A percentile compares a stretch with the other conserved stretches of the same genome.
These are phyloP conservation scores for Pleomassaria siparia DNA, from an alignment of 2,329 filamentous ascomycete genomes.

Conservation along the genomic window DNA sequence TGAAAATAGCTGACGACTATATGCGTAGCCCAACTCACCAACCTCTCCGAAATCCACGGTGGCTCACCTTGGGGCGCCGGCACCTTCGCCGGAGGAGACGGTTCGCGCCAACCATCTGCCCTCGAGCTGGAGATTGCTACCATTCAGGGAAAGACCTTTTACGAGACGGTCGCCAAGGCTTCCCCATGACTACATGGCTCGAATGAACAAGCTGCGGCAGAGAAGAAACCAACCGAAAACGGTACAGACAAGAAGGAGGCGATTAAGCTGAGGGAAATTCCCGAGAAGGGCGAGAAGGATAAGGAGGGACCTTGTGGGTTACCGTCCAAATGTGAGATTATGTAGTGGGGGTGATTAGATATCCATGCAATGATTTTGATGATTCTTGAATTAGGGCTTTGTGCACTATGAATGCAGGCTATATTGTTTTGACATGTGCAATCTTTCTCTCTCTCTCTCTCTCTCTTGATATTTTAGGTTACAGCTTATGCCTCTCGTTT, in stretches of 20 bases:
- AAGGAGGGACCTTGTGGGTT: conserved; percentile 75
- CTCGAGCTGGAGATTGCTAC: conserved; percentile 79
- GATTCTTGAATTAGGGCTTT: too few relatives aligned
- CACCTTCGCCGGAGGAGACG: conserved; percentile 78
- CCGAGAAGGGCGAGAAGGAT: conserved; percentile 42
- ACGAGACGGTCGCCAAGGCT: conserved; percentile 71
- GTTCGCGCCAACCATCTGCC: conserved; percentile 75
- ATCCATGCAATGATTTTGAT: background rate
- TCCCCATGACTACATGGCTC: conserved; percentile 76
- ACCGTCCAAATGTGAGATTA: conserved; percentile 71
- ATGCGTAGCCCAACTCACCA: conserved; percentile 57
- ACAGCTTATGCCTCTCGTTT: too few relatives aligned
- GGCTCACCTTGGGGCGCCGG: conserved; percentile 92
- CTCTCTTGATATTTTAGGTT: too few relatives aligned
- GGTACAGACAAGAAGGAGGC: conserved; percentile 25
- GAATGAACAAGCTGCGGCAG: conserved; percentile 3
- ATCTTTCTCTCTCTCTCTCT: too few relatives aligned
- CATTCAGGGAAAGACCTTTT: conserved; percentile 85
- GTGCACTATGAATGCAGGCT: too few relatives aligned
- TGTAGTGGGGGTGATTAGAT: conserved; percentile 43
- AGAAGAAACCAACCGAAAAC: conserved; percentile 16
- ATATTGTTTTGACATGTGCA: too few relatives aligned
- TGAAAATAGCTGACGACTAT: conserved; percentile 1
- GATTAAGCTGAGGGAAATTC: conserved; percentile 23
- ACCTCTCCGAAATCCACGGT: conserved; percentile 79